Conservation (phyloP, 108 stramenopile genomes). For the Cyclotella choctawhatcheeana region DNA sequence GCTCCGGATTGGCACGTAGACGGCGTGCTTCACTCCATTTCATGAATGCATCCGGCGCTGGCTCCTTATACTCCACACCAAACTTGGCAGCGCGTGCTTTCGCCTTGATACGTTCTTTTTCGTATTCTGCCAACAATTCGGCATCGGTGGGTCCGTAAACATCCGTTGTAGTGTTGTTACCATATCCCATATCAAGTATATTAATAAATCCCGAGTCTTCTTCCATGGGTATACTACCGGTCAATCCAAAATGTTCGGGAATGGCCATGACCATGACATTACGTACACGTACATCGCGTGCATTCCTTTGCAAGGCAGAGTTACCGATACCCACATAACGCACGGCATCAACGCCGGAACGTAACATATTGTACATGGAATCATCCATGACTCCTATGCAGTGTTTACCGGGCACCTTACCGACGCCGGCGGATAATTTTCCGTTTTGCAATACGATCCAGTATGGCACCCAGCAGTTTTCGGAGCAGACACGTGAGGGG, state of each 20-base stretch:
- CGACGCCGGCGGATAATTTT: slow-evolving; percentile 58
- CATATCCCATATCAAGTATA: slow-evolving; percentile 30
- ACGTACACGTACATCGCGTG: slow-evolving; percentile 54
- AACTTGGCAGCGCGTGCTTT: slow-evolving; percentile 77
- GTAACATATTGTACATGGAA: slow-evolving; percentile 61
- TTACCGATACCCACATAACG: slow-evolving; percentile 69
- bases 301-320: slow-evolving; percentile 54
- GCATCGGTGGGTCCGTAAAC: slow-evolving; percentile 50
- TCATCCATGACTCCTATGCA: slow-evolving; percentile 68
- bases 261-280: slow-evolving; percentile 57
- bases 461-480: slow-evolving; percentile 54
- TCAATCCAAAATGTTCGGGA: slow-evolving; percentile 39
- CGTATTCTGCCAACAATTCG: slow-evolving; percentile 67
- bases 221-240: slow-evolving; percentile 47
- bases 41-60: slow-evolving; percentile 64
- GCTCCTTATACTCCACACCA: slow-evolving; percentile 75
- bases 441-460: slow-evolving; percentile 60
- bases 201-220: slow-evolving; percentile 42
- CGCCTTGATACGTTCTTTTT: slow-evolving; percentile 71
- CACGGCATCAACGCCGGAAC: slow-evolving; percentile 59
- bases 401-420: slow-evolving; percentile 52
- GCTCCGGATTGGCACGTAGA: slow-evolving; percentile 64
- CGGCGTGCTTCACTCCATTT: slow-evolving; percentile 77
- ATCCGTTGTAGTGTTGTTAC: slow-evolving; percentile 12
- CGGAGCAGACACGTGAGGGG: slow-evolving; percentile 54